phyloP scores from a whole-genome alignment of 2,329 filamentous ascomycete species.

The Neofusicoccum sp. region DNA sequence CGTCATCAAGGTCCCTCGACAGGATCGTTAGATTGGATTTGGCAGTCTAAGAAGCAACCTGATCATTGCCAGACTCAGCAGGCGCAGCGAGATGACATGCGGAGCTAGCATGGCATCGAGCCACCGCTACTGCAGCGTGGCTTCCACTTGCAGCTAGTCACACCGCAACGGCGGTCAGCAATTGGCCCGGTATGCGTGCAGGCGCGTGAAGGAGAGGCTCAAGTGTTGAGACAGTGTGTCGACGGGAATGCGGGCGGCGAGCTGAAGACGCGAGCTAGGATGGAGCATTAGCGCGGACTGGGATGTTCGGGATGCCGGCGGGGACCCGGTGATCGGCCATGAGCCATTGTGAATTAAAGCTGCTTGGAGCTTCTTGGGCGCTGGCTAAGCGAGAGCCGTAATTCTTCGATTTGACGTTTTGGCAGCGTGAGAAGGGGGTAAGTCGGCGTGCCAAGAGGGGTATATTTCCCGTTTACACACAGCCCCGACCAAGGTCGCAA shows the following conservation, averaged over 20 bases:
- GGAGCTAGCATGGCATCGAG: background rate
- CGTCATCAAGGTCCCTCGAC: slow-evolving; percentile 1
- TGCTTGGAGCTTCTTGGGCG: background rate
- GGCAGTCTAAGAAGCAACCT: slow-evolving; percentile 5
- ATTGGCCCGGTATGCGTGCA: background rate
- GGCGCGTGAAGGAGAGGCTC: slow-evolving; percentile 14
- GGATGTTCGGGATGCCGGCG: slow-evolving; percentile 13
- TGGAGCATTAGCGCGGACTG: background rate
- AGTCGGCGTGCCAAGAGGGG: background rate
- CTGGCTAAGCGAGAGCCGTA: background rate
- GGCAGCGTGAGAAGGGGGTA: background rate
- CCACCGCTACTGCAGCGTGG: slow-evolving; percentile 6
- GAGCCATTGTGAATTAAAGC: background rate
- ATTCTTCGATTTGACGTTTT: background rate
- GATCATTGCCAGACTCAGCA: slow-evolving; percentile 15
- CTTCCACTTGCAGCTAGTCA: background rate
- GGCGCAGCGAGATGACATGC: slow-evolving; percentile 11
- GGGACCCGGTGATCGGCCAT: slow-evolving; percentile 5
- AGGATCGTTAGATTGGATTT: slow-evolving; percentile 7
- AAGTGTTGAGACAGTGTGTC: slow-evolving; percentile 6
- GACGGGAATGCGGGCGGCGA: slow-evolving; percentile 1
- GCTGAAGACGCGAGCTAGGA: background rate
- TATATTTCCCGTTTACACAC: background rate
- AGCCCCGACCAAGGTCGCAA: background rate
- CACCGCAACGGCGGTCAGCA: background rate